Conservation (phyloP, 2,329 filamentous ascomycete genomes). For the Fusarium temperatum region DNA sequence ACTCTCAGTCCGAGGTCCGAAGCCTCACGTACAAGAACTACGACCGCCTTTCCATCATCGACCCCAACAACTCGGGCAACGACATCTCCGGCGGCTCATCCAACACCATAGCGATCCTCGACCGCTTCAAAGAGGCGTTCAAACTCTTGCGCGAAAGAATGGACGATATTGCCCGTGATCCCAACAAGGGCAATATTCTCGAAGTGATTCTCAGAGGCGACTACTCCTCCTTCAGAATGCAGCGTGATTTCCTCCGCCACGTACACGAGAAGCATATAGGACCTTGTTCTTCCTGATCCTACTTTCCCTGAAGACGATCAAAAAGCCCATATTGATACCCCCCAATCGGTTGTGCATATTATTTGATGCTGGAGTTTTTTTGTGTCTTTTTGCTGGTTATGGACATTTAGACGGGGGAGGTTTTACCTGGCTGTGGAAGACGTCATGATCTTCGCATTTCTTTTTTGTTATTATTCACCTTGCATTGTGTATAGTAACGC, state of each 20-base stretch:
- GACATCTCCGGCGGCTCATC: conserved; percentile 90
- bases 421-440: conserved; percentile 1
- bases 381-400: conserved; percentile 10
- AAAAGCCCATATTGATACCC: conserved; percentile 6
- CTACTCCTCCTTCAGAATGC: conserved; percentile 76
- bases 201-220: conserved; percentile 78
- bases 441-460: background rate
- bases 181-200: conserved; percentile 61
- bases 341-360: conserved; percentile 10
- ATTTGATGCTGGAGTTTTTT: conserved; percentile 23
- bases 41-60: conserved; percentile 84
- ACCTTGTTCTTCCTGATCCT: conserved; percentile 43
- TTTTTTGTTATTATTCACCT: background rate
- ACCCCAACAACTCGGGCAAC: conserved; percentile 85
- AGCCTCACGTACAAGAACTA: conserved; percentile 65
- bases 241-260: conserved; percentile 70
- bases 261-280: conserved; percentile 57
- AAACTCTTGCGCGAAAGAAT: conserved; percentile 66
- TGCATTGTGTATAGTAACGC: conserved; percentile 40
- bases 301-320: background rate
- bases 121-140: conserved; percentile 75
- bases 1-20: conserved; percentile 53
- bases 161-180: conserved; percentile 54
- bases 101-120: conserved; percentile 72
- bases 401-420: conserved; percentile 13